These are phyloP conservation scores for Candida gigantensis DNA, from an alignment of 1,139 yeast species.

Conservation along the genomic window DNA sequence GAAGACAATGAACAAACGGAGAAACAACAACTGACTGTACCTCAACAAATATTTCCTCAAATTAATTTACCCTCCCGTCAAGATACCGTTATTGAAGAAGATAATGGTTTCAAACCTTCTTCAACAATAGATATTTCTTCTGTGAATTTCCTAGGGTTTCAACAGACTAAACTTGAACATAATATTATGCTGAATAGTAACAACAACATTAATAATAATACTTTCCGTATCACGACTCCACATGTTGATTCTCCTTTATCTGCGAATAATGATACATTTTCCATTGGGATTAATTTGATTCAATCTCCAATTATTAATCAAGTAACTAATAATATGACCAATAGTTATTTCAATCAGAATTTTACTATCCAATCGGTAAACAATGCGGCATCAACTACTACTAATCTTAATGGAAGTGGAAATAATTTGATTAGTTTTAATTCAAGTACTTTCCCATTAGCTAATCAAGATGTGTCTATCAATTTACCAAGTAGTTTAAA, in stretches of 20 bases:
- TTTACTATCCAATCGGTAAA: slow-evolving; percentile 19
- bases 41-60: too few relatives aligned
- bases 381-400: slow-evolving; percentile 6
- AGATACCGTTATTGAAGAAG: too few relatives aligned
- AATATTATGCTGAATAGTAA: too few relatives aligned
- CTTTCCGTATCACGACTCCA: slow-evolving; percentile 1
- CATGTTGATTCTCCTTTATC: slow-evolving; percentile 4
- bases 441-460: slow-evolving; percentile 36
- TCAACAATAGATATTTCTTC: not conserved
- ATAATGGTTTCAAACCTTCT: not conserved
- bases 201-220: not conserved
- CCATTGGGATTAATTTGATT: slow-evolving; percentile 14
- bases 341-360: slow-evolving; percentile 33
- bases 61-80: too few relatives aligned
- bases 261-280: slow-evolving; percentile 4
- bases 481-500: slow-evolving; percentile 10
- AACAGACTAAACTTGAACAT: not conserved
- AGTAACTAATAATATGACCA: slow-evolving; percentile 35
- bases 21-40: too few relatives aligned
- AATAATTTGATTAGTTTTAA: slow-evolving; percentile 25
- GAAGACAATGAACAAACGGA: slow-evolving; percentile 5
- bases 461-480: slow-evolving; percentile 16
- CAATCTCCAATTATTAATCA: slow-evolving; percentile 37
- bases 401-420: slow-evolving; percentile 35
- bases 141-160: not conserved